These are phyloP conservation scores for Rhododendron ovatum DNA, from an alignment of 148 eudicot genomes.

Conservation along the genomic window DNA sequence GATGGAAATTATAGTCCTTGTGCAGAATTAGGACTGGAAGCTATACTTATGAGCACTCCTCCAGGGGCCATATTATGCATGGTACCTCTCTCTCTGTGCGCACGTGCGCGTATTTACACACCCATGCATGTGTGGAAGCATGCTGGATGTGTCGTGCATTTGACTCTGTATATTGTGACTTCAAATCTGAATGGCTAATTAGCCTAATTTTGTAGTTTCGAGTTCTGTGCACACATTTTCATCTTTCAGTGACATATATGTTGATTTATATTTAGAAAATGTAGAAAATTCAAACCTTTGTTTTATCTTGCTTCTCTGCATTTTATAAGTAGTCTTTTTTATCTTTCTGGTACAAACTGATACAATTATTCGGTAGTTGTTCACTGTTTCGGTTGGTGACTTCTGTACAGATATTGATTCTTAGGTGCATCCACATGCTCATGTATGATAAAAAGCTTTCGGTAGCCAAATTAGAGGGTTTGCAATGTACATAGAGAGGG, in stretches of 20 bases:
- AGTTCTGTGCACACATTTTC: neutral
- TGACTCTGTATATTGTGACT: neutral
- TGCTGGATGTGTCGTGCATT: neutral
- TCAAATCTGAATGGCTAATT: neutral
- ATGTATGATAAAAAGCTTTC: neutral
- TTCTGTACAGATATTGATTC: neutral
- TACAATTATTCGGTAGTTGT: neutral
- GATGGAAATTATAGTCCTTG: constrained; percentile 22
- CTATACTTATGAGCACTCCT: constrained; percentile 67
- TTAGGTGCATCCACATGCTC: neutral
- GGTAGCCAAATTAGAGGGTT: neutral
- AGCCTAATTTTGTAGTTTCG: neutral
- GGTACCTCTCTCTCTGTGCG: constrained; percentile 36
- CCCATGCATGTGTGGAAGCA: neutral
- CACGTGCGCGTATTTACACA: neutral
- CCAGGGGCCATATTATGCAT: constrained; percentile 37
- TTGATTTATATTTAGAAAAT: neutral
- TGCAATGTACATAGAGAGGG: neutral
- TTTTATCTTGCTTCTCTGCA: neutral
- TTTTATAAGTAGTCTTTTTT: neutral
- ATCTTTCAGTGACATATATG: neutral
- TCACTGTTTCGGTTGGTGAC: neutral
- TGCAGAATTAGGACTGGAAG: constrained; percentile 57
- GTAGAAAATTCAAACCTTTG: neutral
- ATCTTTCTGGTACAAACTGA: neutral